These are phyloP conservation scores for Salix exigua DNA, from an alignment of 345 rosid species.

Conservation along the genomic window DNA sequence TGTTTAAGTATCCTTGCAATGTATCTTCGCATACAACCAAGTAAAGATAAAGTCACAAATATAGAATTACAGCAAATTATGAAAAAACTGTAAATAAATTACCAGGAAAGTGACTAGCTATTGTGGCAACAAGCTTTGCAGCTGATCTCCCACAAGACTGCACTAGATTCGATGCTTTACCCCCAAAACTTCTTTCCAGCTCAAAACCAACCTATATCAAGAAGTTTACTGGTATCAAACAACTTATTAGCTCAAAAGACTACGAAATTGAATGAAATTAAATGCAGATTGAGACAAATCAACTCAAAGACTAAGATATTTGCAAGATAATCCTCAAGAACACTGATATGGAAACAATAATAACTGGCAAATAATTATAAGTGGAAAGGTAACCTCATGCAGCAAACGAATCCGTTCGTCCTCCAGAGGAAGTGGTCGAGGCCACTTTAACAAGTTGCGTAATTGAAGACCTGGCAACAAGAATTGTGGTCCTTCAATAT, in stretches of 20 bases:
- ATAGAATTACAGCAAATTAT: background rate
- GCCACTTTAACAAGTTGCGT: constrained; percentile 64
- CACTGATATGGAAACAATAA: background rate
- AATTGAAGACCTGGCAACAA: constrained; percentile 52
- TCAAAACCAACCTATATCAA: constrained; percentile 59
- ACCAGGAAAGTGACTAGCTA: constrained; percentile 71
- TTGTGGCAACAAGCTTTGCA: constrained; percentile 61
- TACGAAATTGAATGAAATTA: background rate
- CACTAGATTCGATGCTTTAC: constrained; percentile 67
- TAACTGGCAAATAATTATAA: background rate
- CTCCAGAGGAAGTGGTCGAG: constrained; percentile 80
- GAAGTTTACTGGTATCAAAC: constrained; percentile 14
- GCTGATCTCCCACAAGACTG: constrained; percentile 69
- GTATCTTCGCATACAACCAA: background rate
- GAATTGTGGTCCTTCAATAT: constrained; percentile 5
- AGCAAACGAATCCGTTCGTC: constrained; percentile 66
- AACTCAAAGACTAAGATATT: too few species aligned
- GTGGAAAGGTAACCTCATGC: constrained; percentile 50
- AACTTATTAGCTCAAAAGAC: background rate
- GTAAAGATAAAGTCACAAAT: background rate
- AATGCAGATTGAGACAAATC: too few species aligned
- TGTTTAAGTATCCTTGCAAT: background rate
- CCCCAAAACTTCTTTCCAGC: constrained; percentile 61
- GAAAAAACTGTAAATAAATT: constrained; percentile 2
- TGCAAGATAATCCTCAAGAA: too few species aligned